Base-by-base conservation (phyloP, 73 alveolate species). In the Paramecium bursaria region DNA sequence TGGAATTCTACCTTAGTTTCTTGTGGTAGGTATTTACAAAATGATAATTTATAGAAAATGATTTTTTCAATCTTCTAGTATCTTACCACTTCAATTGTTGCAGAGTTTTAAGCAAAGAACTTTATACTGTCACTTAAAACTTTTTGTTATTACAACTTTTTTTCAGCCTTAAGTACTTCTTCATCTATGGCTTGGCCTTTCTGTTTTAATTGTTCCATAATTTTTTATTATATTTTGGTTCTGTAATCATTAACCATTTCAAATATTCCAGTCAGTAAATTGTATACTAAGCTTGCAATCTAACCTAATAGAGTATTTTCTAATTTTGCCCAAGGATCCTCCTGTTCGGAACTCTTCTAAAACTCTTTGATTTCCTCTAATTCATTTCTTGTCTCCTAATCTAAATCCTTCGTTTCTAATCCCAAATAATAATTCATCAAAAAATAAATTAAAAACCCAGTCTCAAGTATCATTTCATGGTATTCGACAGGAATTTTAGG, bases 1-100 rank as follows among this genome's bases (percentile, higher is more conserved):
- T 87, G 86, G 46, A 87, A 87, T 27, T 85, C 50, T 27, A 67
- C 60, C 73, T 87, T 87, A 0, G 47, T 77, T 10, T 87, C 91
- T 14, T 87, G 14, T 3, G 91, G 82, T 7, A 87, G 48, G 42
- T 44, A 57, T 30, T 82, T 85, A 47, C 85, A 77, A 53, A 55
- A 88, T 3, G 93, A 90, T 35, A 50, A 47, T 51, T 79, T 57
- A n/a, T 52, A 67, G 53, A 87, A 87, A 10, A 57, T 79, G 11
- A 87, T 75, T 46, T 80, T 86, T 33, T 54, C 79, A 3, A 87
- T 27, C 15, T 85, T 19, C 10, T 46, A 74, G 10, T 85, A 35
- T 29, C 87, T 57, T 3, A 87, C 75, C 6, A 87, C 73, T 21
- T 87, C 93, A 49, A 87, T 74, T 10, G 79, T 67, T 14, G 91